phyloP scores from a whole-genome alignment of 2,329 filamentous ascomycete species.

The Phyllosticta citriasiana region DNA sequence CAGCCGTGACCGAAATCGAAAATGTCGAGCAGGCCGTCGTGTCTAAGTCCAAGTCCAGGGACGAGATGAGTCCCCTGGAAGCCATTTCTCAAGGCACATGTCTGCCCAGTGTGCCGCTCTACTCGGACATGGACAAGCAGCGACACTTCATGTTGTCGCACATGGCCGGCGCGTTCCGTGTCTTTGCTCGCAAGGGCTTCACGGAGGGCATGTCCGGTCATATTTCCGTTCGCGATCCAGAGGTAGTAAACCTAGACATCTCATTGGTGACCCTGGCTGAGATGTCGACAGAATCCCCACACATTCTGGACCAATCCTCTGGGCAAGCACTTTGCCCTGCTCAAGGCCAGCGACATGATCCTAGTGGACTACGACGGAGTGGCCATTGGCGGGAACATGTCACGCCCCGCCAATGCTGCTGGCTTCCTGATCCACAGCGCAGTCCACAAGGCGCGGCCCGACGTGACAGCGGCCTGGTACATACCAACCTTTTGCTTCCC shows the following conservation, averaged over 20 bases:
- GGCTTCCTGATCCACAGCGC: conserved; percentile 63
- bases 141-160: conserved; percentile 56
- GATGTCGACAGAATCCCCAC: conserved; percentile 29
- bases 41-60: neutral
- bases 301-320: conserved; percentile 62
- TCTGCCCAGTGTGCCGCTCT: conserved; percentile 46
- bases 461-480: conserved; percentile 53
- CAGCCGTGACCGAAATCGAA: conserved; percentile 3
- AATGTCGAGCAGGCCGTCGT: neutral
- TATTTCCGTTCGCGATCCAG: conserved; percentile 57
- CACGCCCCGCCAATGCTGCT: conserved; percentile 53
- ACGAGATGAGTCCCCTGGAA: conserved; percentile 20
- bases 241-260: conserved; percentile 19
- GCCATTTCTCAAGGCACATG: conserved; percentile 38
- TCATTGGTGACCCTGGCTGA: neutral
- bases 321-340: conserved; percentile 53
- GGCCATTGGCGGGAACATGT: conserved; percentile 52
- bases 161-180: conserved; percentile 57
- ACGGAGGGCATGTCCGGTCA: conserved; percentile 61
- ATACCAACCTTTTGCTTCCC: neutral
- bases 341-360: conserved; percentile 58
- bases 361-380: conserved; percentile 54
- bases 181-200: conserved; percentile 56
- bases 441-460: conserved; percentile 54
- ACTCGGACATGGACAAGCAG: conserved; percentile 44